Percentiles rank a stretch among this genome's conserved stretches.
Conservation (phyloP, 202 grass and related monocot species). For the Saccharum hybrid region DNA sequence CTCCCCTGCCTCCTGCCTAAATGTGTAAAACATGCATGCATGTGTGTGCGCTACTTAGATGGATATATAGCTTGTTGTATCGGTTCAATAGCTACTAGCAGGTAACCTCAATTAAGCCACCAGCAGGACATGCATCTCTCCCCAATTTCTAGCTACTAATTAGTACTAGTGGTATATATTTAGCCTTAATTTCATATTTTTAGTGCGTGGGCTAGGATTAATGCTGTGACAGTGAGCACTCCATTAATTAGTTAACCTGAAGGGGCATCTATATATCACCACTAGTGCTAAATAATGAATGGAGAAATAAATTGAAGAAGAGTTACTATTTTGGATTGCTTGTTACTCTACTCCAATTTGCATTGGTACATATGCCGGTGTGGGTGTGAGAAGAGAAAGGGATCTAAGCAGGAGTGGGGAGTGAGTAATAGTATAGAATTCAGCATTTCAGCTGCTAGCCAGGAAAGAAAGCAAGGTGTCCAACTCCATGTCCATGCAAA, state of each 20-base stretch:
- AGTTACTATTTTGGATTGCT: not conserved
- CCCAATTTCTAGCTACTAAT: no score
- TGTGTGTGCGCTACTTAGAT: no score
- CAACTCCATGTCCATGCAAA: conserved; percentile 1
- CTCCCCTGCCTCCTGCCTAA: not conserved
- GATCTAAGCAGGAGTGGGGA: conserved; percentile 55
- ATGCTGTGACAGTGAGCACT: not conserved
- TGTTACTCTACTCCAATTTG: not conserved
- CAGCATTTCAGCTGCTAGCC: conserved; percentile 19
- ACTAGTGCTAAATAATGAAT: not conserved
- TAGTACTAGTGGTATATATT: not conserved
- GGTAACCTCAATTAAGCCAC: not conserved
- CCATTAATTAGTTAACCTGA: not conserved
- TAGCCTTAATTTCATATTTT: not conserved
- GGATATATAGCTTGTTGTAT: no score
- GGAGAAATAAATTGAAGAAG: not conserved
- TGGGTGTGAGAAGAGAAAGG: conserved; percentile 10
- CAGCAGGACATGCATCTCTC: not conserved
- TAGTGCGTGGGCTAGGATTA: not conserved
- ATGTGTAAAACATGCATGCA: not conserved
- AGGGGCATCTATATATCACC: not conserved
- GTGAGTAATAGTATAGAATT: conserved; percentile 34
- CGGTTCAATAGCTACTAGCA: not conserved
- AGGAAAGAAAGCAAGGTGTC: conserved; percentile 44
- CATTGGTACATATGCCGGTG: not conserved